Percentiles rank a stretch among this genome's conserved stretches.
Evolutionary conservation across 1,284 basidiomycete species (phyloP).

Genomic region (Termitomyces sp.): DNA sequence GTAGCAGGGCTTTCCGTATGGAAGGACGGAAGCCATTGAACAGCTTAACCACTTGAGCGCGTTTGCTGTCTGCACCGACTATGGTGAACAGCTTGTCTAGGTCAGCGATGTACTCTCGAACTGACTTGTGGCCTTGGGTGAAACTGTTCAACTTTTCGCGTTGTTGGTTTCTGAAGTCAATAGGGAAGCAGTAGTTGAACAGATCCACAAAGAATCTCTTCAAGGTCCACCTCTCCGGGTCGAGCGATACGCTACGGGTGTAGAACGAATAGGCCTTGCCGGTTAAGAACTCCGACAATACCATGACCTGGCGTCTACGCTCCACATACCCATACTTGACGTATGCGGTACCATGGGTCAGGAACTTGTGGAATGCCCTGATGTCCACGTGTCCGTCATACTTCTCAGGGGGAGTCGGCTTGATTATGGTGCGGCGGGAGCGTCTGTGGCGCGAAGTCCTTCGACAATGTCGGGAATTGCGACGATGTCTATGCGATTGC

Average conservation of each 20-base stretch:
- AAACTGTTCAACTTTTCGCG: conserved; percentile 11
- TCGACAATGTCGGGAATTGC: background rate
- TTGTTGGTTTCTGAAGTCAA: conserved; percentile 9
- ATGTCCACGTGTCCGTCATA: conserved; percentile 9
- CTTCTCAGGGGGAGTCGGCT: conserved; percentile 8
- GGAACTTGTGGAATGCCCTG: conserved; percentile 3
- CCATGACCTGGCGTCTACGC: background rate
- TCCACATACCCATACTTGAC: conserved; percentile 9
- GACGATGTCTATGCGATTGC: background rate
- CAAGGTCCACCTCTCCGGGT: background rate
- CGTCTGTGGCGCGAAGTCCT: no score
- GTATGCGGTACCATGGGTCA: conserved; percentile 10
- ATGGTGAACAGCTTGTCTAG: conserved; percentile 22
- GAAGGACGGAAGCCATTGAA: no score
- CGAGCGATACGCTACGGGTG: background rate
- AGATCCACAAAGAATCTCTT: conserved; percentile 23
- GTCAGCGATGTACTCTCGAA: conserved; percentile 10
- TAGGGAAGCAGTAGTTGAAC: conserved; percentile 28
- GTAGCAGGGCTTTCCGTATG: no score
- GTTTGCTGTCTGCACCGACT: conserved; percentile 21
- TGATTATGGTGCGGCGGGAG: background rate
- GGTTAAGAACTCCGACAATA: background rate
- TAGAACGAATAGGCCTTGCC: conserved; percentile 6
- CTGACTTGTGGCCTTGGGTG: conserved; percentile 16
- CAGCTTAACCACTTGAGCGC: background rate